phyloP scores from a whole-genome alignment of 2,329 filamentous ascomycete species.

The Aspergillus chevalieri region DNA sequence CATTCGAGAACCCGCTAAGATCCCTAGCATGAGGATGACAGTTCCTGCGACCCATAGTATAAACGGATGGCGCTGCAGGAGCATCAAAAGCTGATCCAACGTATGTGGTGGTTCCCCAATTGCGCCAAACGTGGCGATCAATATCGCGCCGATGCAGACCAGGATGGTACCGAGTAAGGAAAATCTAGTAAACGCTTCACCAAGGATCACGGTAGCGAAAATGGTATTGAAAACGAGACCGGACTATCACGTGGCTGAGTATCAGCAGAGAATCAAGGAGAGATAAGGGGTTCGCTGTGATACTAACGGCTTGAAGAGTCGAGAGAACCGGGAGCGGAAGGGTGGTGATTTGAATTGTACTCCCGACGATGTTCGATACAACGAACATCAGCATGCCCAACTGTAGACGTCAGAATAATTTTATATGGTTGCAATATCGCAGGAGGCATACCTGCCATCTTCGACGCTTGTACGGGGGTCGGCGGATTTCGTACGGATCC shows the following conservation, averaged over 20 bases:
- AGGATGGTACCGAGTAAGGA: slow-evolving; percentile 86
- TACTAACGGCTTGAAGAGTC: slow-evolving; percentile 71
- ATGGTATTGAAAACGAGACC: slow-evolving; percentile 98
- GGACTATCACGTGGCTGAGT: slow-evolving; percentile 43
- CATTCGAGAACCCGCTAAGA: slow-evolving; percentile 55
- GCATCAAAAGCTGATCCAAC: slow-evolving; percentile 68
- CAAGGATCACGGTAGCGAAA: slow-evolving; percentile 86
- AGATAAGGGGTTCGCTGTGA: background rate
- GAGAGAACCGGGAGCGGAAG: slow-evolving; percentile 89
- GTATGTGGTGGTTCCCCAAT: slow-evolving; percentile 89
- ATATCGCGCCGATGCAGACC: slow-evolving; percentile 77
- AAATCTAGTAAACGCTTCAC: slow-evolving; percentile 89
- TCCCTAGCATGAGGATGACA: slow-evolving; percentile 61
- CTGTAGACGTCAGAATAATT: slow-evolving; percentile 25
- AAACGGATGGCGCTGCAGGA: slow-evolving; percentile 70
- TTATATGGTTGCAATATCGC: background rate
- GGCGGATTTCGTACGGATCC: slow-evolving; percentile 65
- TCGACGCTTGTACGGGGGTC: slow-evolving; percentile 81
- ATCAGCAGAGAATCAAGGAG: background rate
- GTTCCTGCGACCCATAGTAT: slow-evolving; percentile 85
- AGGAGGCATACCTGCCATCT: slow-evolving; percentile 67
- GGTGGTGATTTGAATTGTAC: slow-evolving; percentile 95
- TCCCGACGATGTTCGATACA: slow-evolving; percentile 86
- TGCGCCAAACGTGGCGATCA: slow-evolving; percentile 91
- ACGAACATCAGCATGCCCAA: slow-evolving; percentile 96